Evolutionary conservation across 2,329 filamentous ascomycete species (phyloP).

Genomic region (Talaromyces piceae): DNA sequence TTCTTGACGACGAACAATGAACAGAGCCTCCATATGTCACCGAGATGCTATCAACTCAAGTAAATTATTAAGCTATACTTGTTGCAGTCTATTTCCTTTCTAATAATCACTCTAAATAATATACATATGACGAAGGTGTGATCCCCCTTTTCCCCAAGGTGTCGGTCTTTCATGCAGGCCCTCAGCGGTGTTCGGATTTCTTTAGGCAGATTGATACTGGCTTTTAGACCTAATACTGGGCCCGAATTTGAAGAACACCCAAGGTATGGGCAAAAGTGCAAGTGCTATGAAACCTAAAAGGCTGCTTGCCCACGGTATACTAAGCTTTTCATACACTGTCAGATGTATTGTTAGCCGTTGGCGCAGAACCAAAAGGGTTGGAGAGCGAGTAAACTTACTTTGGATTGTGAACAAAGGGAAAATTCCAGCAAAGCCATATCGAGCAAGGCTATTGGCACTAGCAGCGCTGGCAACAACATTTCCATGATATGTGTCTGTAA

Average conservation of each 20-base stretch:
- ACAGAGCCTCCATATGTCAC: no score
- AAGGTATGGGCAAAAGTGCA: conserved; percentile 37
- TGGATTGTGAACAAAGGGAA: conserved; percentile 30
- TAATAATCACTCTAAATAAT: no score
- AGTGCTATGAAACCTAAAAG: conserved; percentile 50
- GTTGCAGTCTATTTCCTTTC: no score
- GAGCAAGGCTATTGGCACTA: conserved; percentile 26
- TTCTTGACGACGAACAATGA: not conserved
- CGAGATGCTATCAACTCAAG: no score
- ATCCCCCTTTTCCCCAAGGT: no score
- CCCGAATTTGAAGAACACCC: conserved; percentile 43
- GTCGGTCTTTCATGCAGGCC: no score
- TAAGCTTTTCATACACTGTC: conserved; percentile 53
- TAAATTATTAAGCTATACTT: no score
- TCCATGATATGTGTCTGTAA: conserved; percentile 13
- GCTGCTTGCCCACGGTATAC: conserved; percentile 53
- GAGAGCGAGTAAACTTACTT: conserved; percentile 14
- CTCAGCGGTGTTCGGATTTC: no score
- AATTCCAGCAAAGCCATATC: conserved; percentile 25
- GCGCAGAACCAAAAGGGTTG: not conserved
- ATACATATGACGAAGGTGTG: no score
- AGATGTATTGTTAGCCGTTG: not conserved
- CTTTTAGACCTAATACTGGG: conserved; percentile 6
- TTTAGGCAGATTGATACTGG: not conserved
- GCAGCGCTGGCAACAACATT: conserved; percentile 21